These are phyloP conservation scores for Chlorella vulgaris DNA, from an alignment of 139 green algal genomes.

Conservation along the genomic window DNA sequence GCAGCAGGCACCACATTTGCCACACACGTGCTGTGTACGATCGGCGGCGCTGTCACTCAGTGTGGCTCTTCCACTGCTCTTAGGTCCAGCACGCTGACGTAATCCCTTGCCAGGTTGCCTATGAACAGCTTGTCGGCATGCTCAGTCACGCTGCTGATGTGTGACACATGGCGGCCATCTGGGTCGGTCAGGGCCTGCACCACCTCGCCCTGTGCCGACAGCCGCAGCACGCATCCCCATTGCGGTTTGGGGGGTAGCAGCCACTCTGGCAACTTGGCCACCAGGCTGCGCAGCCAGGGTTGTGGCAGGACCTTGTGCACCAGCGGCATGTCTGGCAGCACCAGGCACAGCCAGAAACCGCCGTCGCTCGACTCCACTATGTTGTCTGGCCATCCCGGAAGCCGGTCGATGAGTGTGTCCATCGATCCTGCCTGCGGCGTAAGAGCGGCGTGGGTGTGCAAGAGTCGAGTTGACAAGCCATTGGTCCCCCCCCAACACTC, in stretches of 20 bases:
- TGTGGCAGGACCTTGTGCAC: neutral
- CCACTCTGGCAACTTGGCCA: conserved; percentile 21
- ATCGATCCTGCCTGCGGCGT: conserved; percentile 47
- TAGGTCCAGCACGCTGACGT: conserved; percentile 44
- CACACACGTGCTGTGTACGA: too few species aligned
- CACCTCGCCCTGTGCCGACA: conserved; percentile 39
- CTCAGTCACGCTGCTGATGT: conserved; percentile 47
- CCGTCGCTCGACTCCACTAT: conserved; percentile 52
- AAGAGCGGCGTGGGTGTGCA: neutral
- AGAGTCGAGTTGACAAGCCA: too few species aligned
- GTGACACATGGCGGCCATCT: conserved; percentile 37
- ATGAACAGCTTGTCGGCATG: conserved; percentile 47
- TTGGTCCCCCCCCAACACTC: too few species aligned
- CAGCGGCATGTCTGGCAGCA: conserved; percentile 36
- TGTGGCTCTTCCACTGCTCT: too few species aligned
- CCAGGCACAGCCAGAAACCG: conserved; percentile 60
- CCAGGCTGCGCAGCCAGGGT: conserved; percentile 18
- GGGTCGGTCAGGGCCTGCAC: conserved; percentile 49
- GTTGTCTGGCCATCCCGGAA: conserved; percentile 80
- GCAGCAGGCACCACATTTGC: too few species aligned
- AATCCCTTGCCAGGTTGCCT: conserved; percentile 56
- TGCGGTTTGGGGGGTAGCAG: conserved; percentile 29
- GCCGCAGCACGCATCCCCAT: conserved; percentile 52
- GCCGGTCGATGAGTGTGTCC: conserved; percentile 57
- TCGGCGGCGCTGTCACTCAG: too few species aligned